Evolutionary conservation across 2,329 filamentous ascomycete genomes (phyloP), one percentile per base, ranked within the genome.

Genomic region (Phaeosphaeriaceae sp.): DNA sequence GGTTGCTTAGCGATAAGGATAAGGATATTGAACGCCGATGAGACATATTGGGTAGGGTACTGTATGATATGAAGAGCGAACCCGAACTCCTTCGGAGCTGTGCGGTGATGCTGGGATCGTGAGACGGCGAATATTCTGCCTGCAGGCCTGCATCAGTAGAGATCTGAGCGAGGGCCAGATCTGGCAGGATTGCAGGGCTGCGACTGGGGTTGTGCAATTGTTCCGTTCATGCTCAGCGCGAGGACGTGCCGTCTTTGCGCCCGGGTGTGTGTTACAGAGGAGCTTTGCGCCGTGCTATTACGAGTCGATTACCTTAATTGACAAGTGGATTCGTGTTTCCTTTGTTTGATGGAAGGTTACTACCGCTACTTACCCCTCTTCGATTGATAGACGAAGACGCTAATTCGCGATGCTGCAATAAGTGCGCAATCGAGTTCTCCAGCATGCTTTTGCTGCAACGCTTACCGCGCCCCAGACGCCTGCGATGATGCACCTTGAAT

Each of bases 21-120:
- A 36, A 36, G 31, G 31, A 51, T 51, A 51, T 51, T 51, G 48
- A 19, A 51, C 33, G 27, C 48, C 48, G 48, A 51, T 13, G 9
- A 36, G 22, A 24, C 21, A 20, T 51, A 11, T 33, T 22, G 13
- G 31, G 48, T 20, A 24, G 13, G 31, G 48, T 20, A 24, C 7
- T 36, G 31, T 36, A 13, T 11, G 31, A 36, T 7, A 36, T 36
- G 22, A 25, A 48, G 31, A 36, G 31, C n/a, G n/a, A n/a, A n/a
- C n/a, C n/a, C n/a, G 31, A 5, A 36, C 9, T 36, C 31, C 25
- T 36, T 9, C 25, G 25, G 25, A 27, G 25, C 5, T 27, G 25
- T 27, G 9, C 31, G 31, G 31, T 15, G 13, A 15, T 36, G 31
- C 31, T 36, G 31, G 31, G 31, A 36, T 36, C 13, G 31, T 36